Evolutionary conservation across 1,284 basidiomycete species (phyloP).

Genomic region (Apiotrichum gamsii): DNA sequence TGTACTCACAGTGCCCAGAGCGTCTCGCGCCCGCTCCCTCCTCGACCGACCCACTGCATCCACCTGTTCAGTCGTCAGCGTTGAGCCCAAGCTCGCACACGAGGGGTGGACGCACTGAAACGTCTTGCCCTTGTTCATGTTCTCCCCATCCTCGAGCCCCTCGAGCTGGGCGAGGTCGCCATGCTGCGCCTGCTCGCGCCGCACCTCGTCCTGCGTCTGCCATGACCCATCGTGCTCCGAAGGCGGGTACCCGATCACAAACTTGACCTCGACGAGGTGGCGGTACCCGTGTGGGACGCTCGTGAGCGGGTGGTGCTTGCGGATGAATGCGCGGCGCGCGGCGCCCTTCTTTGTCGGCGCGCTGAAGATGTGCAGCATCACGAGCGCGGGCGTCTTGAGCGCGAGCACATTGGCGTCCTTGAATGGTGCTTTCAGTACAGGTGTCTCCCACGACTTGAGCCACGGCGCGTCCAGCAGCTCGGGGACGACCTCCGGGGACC

Average conservation of each 20-base stretch:
- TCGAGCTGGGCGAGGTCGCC: constrained; percentile 21
- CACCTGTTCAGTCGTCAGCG: no score
- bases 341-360: constrained; percentile 7
- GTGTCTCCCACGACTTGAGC: constrained; percentile 13
- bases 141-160: constrained; percentile 14
- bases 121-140: constrained; percentile 15
- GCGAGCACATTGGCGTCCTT: not conserved
- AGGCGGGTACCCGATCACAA: constrained; percentile 19
- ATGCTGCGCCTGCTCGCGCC: constrained; percentile 16
- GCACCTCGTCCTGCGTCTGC: constrained; percentile 13
- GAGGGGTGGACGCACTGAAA: constrained; percentile 33
- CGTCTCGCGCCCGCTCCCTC: constrained; percentile 2
- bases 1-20: constrained; percentile 4
- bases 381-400: constrained; percentile 10
- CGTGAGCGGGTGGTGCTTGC: constrained; percentile 8
- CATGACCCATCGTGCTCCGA: constrained; percentile 9
- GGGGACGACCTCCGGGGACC: not conserved
- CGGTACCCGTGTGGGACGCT: constrained; percentile 12
- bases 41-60: not conserved
- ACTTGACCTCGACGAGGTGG: constrained; percentile 26
- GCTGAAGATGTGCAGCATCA: constrained; percentile 34
- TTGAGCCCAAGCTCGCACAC: no score
- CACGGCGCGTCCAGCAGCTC: constrained; percentile 15
- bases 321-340: constrained; percentile 18
- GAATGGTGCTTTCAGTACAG: constrained; percentile 1